phyloP scores from a whole-genome alignment of 2,329 filamentous ascomycete species.

The Xylariales sp. region DNA sequence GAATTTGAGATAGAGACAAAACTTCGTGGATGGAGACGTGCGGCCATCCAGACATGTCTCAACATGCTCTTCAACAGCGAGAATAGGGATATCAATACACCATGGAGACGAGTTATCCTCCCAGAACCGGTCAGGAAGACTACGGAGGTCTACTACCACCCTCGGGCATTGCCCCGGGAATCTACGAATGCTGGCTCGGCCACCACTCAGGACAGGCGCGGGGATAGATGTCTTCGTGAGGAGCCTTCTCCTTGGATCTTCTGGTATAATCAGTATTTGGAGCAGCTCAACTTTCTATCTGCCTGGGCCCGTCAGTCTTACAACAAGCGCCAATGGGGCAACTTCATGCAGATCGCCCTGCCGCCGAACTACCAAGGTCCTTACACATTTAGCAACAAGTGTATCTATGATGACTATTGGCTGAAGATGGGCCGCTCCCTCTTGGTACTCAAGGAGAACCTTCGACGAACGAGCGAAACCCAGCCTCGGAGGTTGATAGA shows the following conservation, averaged over 20 bases:
- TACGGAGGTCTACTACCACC: slow-evolving; percentile 18
- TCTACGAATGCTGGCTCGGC: background rate
- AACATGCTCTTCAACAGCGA: slow-evolving; percentile 32
- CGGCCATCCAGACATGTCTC: slow-evolving; percentile 39
- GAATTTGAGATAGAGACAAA: background rate
- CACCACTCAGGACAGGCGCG: background rate
- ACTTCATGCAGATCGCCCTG: slow-evolving; percentile 19
- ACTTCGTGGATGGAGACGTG: slow-evolving; percentile 39
- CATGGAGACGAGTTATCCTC: slow-evolving; percentile 33
- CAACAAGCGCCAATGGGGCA: slow-evolving; percentile 14
- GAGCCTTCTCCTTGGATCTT: slow-evolving; percentile 28
- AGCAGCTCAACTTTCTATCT: slow-evolving; percentile 19
- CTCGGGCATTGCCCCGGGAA: slow-evolving; percentile 14
- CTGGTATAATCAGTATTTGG: slow-evolving; percentile 22
- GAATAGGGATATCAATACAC: slow-evolving; percentile 30
- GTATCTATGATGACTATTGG: slow-evolving; percentile 26
- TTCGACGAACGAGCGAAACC: slow-evolving; percentile 17
- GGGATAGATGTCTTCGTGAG: slow-evolving; percentile 11
- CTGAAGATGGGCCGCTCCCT: slow-evolving; percentile 23
- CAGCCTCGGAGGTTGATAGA: slow-evolving; percentile 23
- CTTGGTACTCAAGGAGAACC: slow-evolving; percentile 16
- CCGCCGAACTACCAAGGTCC: slow-evolving; percentile 27
- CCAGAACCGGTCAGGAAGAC: slow-evolving; percentile 23
- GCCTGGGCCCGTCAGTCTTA: slow-evolving; percentile 18
- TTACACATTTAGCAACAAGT: slow-evolving; percentile 19